These are phyloP conservation scores for Seiridium unicorne DNA, from an alignment of 2,329 filamentous ascomycete species.

Conservation along the genomic window DNA sequence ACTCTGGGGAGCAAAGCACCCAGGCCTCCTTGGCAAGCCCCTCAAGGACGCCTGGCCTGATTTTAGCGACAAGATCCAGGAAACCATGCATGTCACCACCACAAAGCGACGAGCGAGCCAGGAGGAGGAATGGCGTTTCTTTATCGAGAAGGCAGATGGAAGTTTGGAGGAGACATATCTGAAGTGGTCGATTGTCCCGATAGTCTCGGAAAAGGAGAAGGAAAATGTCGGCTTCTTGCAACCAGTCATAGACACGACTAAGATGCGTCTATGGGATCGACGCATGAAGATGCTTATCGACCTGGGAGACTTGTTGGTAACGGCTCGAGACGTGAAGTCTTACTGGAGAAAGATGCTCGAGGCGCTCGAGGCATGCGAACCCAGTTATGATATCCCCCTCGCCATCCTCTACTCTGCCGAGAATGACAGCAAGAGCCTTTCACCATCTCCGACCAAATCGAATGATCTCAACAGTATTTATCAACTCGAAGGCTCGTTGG, in stretches of 20 bases:
- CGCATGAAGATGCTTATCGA: slow-evolving; percentile 48
- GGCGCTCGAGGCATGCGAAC: slow-evolving; percentile 40
- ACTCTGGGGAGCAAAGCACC: slow-evolving; percentile 64
- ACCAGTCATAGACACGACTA: slow-evolving; percentile 45
- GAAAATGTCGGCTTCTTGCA: slow-evolving; percentile 46
- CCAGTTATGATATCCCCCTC: slow-evolving; percentile 48
- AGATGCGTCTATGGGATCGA: slow-evolving; percentile 45
- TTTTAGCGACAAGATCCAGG: slow-evolving; percentile 32
- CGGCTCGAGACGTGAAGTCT: slow-evolving; percentile 41
- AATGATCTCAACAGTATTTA: slow-evolving; percentile 32
- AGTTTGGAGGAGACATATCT: slow-evolving; percentile 46
- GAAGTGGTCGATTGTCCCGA: slow-evolving; percentile 46
- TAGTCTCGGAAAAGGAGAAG: slow-evolving; percentile 39
- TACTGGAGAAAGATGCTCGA: slow-evolving; percentile 47
- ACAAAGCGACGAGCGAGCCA: slow-evolving; percentile 30
- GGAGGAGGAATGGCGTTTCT: slow-evolving; percentile 45
- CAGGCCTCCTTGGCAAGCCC: slow-evolving; percentile 58
- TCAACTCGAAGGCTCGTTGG: slow-evolving; percentile 42
- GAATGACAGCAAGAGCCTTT: slow-evolving; percentile 27
- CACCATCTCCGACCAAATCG: slow-evolving; percentile 6
- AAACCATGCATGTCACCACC: slow-evolving; percentile 33
- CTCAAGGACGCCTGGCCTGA: slow-evolving; percentile 62
- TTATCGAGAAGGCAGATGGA: slow-evolving; percentile 39
- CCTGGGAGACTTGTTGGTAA: slow-evolving; percentile 43
- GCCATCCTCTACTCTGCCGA: slow-evolving; percentile 51